A percentile compares a stretch with the other conserved stretches of the same genome.
These are phyloP conservation scores for Globisporangium paddicum DNA, from an alignment of 352 stramenopile genomes.

Conservation along the genomic window DNA sequence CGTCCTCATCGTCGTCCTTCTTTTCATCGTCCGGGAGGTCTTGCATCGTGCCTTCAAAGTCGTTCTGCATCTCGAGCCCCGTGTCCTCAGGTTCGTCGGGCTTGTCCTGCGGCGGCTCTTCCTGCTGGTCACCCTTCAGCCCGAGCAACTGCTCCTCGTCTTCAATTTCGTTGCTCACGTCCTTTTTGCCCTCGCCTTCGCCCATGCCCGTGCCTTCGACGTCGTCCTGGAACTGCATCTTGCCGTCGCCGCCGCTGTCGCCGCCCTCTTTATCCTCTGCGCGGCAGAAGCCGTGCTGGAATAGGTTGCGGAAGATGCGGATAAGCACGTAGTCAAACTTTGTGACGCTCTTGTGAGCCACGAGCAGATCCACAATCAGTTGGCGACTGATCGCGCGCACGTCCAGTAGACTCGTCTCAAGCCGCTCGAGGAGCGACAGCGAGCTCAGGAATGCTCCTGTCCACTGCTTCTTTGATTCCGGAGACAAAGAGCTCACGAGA, in stretches of 20 bases:
- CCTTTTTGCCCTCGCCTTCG: constrained; percentile 98
- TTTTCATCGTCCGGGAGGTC: constrained; percentile 94
- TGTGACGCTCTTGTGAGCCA: constrained; percentile 86
- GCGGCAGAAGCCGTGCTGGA: constrained; percentile 95
- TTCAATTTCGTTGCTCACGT: constrained; percentile 99
- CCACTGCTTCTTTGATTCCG: constrained; percentile 16
- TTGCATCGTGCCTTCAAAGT: constrained; percentile 99
- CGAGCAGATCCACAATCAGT: constrained; percentile 69
- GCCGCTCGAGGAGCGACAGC: constrained; percentile 44
- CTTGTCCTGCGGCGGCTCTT: constrained; percentile 79
- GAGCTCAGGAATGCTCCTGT: constrained; percentile 31
- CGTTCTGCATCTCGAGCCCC: constrained; percentile 99
- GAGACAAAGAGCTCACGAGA: constrained; percentile 21
- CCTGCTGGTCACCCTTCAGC: constrained; percentile 91
- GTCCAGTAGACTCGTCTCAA: constrained; percentile 60
- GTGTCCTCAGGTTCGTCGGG: constrained; percentile 93
- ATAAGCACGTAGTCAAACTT: constrained; percentile 96
- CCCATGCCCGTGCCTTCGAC: constrained; percentile 99
- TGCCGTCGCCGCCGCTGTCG: constrained; percentile 73
- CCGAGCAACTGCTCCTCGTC: constrained; percentile 99
- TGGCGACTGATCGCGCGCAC: constrained; percentile 78
- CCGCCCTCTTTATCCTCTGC: constrained; percentile 89
- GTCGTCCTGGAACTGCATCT: constrained; percentile 97
- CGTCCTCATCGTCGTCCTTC: constrained; percentile 80
- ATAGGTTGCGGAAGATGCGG: constrained; percentile 95